Base-by-base conservation (phyloP, 2,329 filamentous ascomycete species). In the Alternaria triticimaculans region DNA sequence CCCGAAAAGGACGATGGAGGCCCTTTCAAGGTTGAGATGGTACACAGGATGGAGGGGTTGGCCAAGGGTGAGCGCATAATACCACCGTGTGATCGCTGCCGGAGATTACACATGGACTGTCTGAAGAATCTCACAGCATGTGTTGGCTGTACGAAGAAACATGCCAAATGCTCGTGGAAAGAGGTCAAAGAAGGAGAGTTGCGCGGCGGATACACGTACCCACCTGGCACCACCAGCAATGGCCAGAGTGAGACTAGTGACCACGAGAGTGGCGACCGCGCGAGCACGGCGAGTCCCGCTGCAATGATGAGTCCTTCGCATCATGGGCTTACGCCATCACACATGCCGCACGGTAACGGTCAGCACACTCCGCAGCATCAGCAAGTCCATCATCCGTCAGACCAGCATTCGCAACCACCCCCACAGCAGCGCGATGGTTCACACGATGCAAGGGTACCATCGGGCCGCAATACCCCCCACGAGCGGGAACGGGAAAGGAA, bases 91-190 rank as follows among this genome's bases (percentile, higher is more conserved):
- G 94, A 97, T 76, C 86, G 93, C 41, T 97, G 93, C 76, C 87
- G 93, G 48, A 86, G 93, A 28, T 83, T 96, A 15, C 89, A 92
- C 68, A 92, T 94, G 82, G 88, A 93, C 62, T 97, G 93, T 66
- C 83, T 94, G 51, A 96, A 96, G 80, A 92, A 97, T 66, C 84
- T 96, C 43, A 96, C 93, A 0, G 92, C 93, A 9, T 97, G 94
- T 75, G 88, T 91, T 78, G 93, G 92, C 21, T 97, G 93, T 78
- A 96, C 93, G 0, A 94, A 92, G 78, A 96, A 96, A 77, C 93
- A 97, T 76, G 92, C 92, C 20, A 94, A 94, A 73, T 97, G 93
- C 78, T 90, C 89, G 14, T 97, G 93, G 93, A 92, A 90, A 69
- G 89, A 91, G 48, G 88, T 96, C n/a, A 89, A 88, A 15, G 88